Conservation (phyloP, 352 stramenopile genomes). For the Phytopythium mirpurense region DNA sequence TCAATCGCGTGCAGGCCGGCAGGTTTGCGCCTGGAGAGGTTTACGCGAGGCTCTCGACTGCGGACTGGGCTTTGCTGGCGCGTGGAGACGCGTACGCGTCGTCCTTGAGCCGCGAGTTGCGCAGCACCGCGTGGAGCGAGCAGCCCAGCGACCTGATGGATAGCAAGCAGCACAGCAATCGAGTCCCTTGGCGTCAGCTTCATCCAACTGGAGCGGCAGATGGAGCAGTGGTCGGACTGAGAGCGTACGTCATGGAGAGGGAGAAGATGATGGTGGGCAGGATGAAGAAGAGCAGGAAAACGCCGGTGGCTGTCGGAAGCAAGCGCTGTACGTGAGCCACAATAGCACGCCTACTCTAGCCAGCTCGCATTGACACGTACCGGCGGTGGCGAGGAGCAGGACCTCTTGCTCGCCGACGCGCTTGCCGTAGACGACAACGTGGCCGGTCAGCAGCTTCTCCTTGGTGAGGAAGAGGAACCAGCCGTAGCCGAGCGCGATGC, state of each 20-base stretch:
- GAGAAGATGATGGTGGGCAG: constrained; percentile 64
- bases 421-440: constrained; percentile 49
- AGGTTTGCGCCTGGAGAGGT: neutral
- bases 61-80: constrained; percentile 9
- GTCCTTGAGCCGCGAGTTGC: constrained; percentile 68
- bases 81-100: constrained; percentile 29
- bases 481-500: constrained; percentile 48
- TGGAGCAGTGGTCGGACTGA: too few species aligned
- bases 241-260: constrained; percentile 49
- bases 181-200: neutral
- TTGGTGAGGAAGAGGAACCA: constrained; percentile 68
- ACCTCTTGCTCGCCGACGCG: constrained; percentile 59
- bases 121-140: constrained; percentile 44
- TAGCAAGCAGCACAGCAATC: too few species aligned
- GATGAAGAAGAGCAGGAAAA: constrained; percentile 75
- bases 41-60: constrained; percentile 43
- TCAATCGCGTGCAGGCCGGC: too few species aligned
- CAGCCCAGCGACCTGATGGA: constrained; percentile 32
- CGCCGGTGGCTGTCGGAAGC: constrained; percentile 38
- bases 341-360: too few species aligned
- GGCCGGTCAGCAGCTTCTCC: constrained; percentile 36
- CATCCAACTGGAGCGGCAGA: neutral
- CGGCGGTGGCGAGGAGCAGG: constrained; percentile 52
- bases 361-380: constrained; percentile 38
- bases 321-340: constrained; percentile 2